Evolutionary conservation across 306 rosid genomes (phyloP), one percentile per base, ranked within the genome.

Genomic region (Cajanus cajan): DNA sequence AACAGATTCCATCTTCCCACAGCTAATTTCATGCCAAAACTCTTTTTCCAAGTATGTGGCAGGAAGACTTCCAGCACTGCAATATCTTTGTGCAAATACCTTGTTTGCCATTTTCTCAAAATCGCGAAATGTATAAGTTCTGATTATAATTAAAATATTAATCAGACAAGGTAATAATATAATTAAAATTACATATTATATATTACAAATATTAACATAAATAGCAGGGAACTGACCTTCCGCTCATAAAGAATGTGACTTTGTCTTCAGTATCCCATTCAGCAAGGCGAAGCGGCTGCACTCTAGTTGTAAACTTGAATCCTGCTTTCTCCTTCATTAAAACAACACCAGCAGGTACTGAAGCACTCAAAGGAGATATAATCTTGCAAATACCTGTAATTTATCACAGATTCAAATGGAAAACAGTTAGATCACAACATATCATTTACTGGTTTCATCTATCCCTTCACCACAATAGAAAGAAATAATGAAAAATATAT

Each of bases 221-320:
- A 45, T 68, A 31, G 48, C 24, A 52, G 45, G 75, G 76, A 68
- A 71, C 84, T 73, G 66, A 96, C 99, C 92, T 91, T 84, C 99
- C 99, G 58, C 99, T 93, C 98, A 91, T 88, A 85, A 90, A 93
- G 88, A 96, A 96, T 0, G 97, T 95, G 77, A 91, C 94, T 80
- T 78, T 93, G 85, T 96, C 99, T 84, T 91, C 97, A 39, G 80
- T 81, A 87, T 96, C 93, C 99, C 99, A 96, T 89, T 90, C 97
- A 37, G 99, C 97, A 85, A 93, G 96, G 64, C 99, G 97, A 28
- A 96, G 97, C 48, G 99, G 99, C 85, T 96, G 99, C 67, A 96
- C 98, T 74, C 98, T 91, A 33, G 99, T 95, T 48, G 99, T 89
- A 84, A 95, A 95, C 87, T 93, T 95, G 84, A 95, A 95, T 71